phyloP scores from a whole-genome alignment of 2,329 filamentous ascomycete genomes.

The Botryosphaeria dothidea region DNA sequence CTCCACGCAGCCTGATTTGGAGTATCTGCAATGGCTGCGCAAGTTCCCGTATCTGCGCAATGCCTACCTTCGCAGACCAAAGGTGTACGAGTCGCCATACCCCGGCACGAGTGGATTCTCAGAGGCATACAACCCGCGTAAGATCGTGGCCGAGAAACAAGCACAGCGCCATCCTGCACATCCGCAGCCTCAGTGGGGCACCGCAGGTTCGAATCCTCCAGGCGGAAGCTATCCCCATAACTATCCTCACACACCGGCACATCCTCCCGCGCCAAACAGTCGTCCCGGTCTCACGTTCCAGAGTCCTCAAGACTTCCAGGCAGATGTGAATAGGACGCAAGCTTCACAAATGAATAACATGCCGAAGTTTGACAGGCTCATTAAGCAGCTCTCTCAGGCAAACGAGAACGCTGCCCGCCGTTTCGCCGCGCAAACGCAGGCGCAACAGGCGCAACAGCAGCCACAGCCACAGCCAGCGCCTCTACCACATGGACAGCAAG shows the following conservation, averaged over 20 bases:
- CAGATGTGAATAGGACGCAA: conserved; percentile 35
- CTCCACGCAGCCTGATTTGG: conserved; percentile 9
- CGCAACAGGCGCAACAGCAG: background rate
- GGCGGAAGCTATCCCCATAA: background rate
- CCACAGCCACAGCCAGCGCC: conserved; percentile 21
- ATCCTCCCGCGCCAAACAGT: background rate
- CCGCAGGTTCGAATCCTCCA: background rate
- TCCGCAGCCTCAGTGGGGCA: background rate
- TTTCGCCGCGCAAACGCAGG: conserved; percentile 12
- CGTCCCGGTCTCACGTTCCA: conserved; percentile 42
- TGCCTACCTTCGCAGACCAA: conserved; percentile 45
- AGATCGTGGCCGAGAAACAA: background rate
- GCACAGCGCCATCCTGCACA: background rate
- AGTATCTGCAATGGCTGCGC: conserved; percentile 45
- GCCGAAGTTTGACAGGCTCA: conserved; percentile 33
- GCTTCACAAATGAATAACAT: conserved; percentile 29
- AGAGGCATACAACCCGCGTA: conserved; percentile 14
- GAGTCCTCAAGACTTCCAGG: conserved; percentile 46
- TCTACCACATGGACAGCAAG: background rate
- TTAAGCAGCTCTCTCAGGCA: conserved; percentile 29
- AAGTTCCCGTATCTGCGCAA: conserved; percentile 50
- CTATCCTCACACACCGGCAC: background rate
- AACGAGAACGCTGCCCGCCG: conserved; percentile 19
- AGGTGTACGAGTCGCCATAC: conserved; percentile 50
- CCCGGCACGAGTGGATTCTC: conserved; percentile 17